phyloP scores from a whole-genome alignment of 2,329 filamentous ascomycete genomes.

The Colletotrichum theobromicola region DNA sequence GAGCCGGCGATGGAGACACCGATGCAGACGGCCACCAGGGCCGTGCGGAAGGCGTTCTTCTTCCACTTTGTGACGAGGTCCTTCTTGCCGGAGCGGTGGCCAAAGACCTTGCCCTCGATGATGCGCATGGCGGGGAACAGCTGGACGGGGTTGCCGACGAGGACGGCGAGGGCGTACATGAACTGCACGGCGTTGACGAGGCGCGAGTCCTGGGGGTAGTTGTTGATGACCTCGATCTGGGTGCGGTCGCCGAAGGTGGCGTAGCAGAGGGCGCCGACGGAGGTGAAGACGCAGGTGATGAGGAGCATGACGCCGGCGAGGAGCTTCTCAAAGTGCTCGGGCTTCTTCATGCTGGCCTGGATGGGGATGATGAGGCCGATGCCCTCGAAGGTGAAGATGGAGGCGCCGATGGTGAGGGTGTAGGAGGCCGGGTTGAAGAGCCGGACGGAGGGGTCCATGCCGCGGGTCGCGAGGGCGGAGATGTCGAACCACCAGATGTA shows the following conservation, averaged over 20 bases:
- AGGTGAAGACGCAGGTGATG: conserved; percentile 76
- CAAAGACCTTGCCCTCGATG: conserved; percentile 71
- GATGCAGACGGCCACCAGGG: conserved; percentile 63
- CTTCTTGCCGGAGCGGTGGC: conserved; percentile 71
- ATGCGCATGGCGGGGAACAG: conserved; percentile 77
- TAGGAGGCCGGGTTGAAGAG: conserved; percentile 74
- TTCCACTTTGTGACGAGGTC: conserved; percentile 73
- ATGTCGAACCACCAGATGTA: conserved; percentile 80
- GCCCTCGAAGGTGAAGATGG: conserved; percentile 95
- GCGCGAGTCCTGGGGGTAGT: conserved; percentile 72
- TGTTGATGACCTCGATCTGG: conserved; percentile 77
- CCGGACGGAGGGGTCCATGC: conserved; percentile 65
- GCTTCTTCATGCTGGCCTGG: conserved; percentile 88
- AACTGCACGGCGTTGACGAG: conserved; percentile 81
- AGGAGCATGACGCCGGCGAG: conserved; percentile 74
- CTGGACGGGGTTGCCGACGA: conserved; percentile 77
- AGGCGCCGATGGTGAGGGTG: conserved; percentile 73
- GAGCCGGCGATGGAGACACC: conserved; percentile 68
- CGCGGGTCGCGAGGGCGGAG: conserved; percentile 55
- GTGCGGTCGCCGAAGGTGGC: conserved; percentile 74
- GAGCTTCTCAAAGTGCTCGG: conserved; percentile 69
- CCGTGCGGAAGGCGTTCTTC: conserved; percentile 71
- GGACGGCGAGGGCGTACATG: conserved; percentile 74
- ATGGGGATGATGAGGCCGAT: conserved; percentile 98
- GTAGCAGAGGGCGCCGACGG: conserved; percentile 75